phyloP scores from a whole-genome alignment of 75 land plant genomes.

The Selaginella tamariscina region DNA sequence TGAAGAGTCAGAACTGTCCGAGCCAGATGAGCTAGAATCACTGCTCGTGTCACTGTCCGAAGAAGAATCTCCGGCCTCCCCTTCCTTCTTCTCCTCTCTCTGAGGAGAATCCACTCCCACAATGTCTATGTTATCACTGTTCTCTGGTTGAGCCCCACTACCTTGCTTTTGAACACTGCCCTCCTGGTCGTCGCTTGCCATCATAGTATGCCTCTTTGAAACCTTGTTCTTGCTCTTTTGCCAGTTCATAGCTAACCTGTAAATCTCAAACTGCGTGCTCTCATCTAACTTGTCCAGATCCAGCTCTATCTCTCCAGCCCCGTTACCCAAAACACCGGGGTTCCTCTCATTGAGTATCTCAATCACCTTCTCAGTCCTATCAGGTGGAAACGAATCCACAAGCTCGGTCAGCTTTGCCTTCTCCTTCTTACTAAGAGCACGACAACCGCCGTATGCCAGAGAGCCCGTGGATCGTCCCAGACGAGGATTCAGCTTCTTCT shows the following conservation, averaged over 20 bases:
- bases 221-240: conserved; percentile 12
- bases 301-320: background rate
- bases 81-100: background rate
- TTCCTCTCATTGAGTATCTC: background rate
- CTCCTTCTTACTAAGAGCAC: background rate
- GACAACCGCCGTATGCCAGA: background rate
- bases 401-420: conserved; percentile 7
- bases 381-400: background rate
- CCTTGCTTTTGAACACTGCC: background rate
- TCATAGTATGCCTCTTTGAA: background rate
- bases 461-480: background rate
- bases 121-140: conserved; percentile 4
- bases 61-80: background rate
- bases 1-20: background rate
- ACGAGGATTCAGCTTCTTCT: conserved; percentile 2
- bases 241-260: conserved; percentile 6
- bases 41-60: background rate
- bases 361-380: conserved; percentile 3
- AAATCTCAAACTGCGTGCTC: background rate
- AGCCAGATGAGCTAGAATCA: background rate
- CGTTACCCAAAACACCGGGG: background rate
- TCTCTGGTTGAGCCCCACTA: background rate
- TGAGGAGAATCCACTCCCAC: background rate
- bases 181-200: background rate
- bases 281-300: conserved; percentile 8